Base-by-base conservation (phyloP, 2,329 filamentous ascomycete genomes). In the Phaeosphaeriaceae sp. region DNA sequence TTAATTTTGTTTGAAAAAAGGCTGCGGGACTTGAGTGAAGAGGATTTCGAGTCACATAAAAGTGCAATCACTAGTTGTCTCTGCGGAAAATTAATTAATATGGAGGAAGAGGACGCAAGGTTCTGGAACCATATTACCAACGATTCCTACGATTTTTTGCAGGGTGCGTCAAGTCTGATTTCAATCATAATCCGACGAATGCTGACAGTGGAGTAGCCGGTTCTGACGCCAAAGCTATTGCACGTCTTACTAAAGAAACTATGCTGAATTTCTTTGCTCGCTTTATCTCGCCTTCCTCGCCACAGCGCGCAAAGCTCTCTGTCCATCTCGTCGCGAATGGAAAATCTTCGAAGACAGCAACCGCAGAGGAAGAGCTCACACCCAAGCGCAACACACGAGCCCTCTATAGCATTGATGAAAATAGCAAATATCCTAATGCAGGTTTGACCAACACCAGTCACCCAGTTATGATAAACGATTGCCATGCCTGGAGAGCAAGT, bases 41-140 rank as follows among this genome's bases (percentile, higher is more conserved):
- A 84, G 1, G 90, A 93, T 8, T 97, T 99, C 61, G 91, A 96
- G 67, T 86, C 86, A 39, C 90, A 97, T 77, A 96, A 96, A 78
- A 84, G 89, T 61, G 95, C 92, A 65, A 79, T 97, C 33, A 86
- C 97, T 66, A 90, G 89, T 68, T 92, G 92, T 76, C 81, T 90
- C 13, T 78, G 96, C 17, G 92, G 97, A 75, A 96, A 95, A 74
- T 74, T 95, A 62, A 96, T 96, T 80, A 97, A 97, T 60, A 78
- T 99, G 38, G 83, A 87, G 52, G 88, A 93, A 58, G 94, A 99
- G 76, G 91, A 87, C 4, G 83, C 81, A 46, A 83, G 90, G 35
- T 87, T 95, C 69, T 96, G 91, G 92, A 81, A 81, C 41, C 90
- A 97, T 66, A 90, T 99, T 60, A 83, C 85, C 42, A 88, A 82